These are phyloP conservation scores for Spirogloea muscicola DNA, from an alignment of 139 green algal genomes.

Conservation along the genomic window DNA sequence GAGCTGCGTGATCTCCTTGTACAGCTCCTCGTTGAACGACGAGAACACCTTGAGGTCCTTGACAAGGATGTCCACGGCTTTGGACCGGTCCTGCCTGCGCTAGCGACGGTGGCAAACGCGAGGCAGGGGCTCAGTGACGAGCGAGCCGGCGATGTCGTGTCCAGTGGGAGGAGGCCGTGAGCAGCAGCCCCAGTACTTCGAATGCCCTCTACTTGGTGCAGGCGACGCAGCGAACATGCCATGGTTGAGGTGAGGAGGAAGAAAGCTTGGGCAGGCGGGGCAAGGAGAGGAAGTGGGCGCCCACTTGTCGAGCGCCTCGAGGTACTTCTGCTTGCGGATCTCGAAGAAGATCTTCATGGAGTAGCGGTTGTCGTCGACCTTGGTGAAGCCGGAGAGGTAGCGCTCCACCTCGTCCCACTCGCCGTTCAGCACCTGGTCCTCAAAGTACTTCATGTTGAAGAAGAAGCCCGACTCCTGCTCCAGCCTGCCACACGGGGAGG, in stretches of 20 bases:
- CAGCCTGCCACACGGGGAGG: conserved; percentile 31
- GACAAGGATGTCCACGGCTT: conserved; percentile 48
- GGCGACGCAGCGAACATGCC: not conserved
- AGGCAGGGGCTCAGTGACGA: too few relatives aligned
- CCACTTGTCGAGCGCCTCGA: conserved; percentile 51
- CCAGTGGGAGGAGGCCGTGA: too few relatives aligned
- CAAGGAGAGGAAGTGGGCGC: not conserved
- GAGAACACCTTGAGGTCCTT: conserved; percentile 51
- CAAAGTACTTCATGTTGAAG: conserved; percentile 56
- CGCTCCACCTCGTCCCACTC: conserved; percentile 49
- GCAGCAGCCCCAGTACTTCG: too few relatives aligned
- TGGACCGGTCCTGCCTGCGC: conserved; percentile 42
- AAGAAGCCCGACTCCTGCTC: conserved; percentile 50
- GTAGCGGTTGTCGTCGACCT: conserved; percentile 54
- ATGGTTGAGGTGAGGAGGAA: not conserved
- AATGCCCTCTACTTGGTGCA: too few relatives aligned
- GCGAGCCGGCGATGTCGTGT: too few relatives aligned
- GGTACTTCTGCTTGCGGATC: conserved; percentile 53
- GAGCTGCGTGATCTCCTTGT: conserved; percentile 51
- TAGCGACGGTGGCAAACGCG: too few relatives aligned
- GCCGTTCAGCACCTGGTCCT: conserved; percentile 39
- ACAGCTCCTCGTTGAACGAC: conserved; percentile 49
- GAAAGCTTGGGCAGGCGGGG: not conserved
- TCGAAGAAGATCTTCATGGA: conserved; percentile 55
- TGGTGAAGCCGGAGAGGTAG: conserved; percentile 49